phyloP scores from a whole-genome alignment of 352 stramenopile species.

The Phytophthora citrophthora region DNA sequence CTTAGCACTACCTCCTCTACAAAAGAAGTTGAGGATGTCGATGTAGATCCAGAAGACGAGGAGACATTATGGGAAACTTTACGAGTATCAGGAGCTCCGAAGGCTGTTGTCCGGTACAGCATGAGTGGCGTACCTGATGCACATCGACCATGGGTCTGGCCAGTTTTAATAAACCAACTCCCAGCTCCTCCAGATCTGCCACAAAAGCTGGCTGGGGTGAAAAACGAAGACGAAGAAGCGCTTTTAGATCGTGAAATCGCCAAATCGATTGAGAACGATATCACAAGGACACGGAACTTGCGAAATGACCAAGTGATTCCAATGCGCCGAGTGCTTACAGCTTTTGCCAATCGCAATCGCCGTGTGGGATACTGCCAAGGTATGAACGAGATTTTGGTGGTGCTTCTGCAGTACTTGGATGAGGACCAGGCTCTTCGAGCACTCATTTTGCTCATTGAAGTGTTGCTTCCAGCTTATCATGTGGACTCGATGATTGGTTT shows the following conservation, averaged over 20 bases:
- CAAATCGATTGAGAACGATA: conserved; percentile 87
- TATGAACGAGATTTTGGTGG: conserved; percentile 86
- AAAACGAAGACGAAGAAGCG: conserved; percentile 46
- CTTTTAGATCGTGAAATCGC: conserved; percentile 70
- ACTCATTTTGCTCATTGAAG: conserved; percentile 78
- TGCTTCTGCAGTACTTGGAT: conserved; percentile 75
- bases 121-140: conserved; percentile 67
- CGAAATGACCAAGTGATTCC: conserved; percentile 53
- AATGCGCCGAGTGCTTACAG: conserved; percentile 74
- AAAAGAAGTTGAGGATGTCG: conserved; percentile 36
- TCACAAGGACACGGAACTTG: conserved; percentile 70
- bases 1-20: conserved; percentile 50
- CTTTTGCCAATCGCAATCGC: conserved; percentile 78
- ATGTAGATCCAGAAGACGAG: conserved; percentile 37
- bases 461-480: conserved; percentile 78
- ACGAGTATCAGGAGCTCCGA: conserved; percentile 30
- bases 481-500: conserved; percentile 87
- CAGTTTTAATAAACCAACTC: conserved; percentile 62
- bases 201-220: conserved; percentile 31
- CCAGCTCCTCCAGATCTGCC: conserved; percentile 44
- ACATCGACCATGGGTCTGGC: conserved; percentile 76
- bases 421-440: conserved; percentile 65
- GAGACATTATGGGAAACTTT: conserved; percentile 53
- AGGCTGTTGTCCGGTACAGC: conserved; percentile 49
- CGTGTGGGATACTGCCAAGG: conserved; percentile 85